Evolutionary conservation across 257 asterid genomes (phyloP).

Genomic region (Solanum pennellii): DNA sequence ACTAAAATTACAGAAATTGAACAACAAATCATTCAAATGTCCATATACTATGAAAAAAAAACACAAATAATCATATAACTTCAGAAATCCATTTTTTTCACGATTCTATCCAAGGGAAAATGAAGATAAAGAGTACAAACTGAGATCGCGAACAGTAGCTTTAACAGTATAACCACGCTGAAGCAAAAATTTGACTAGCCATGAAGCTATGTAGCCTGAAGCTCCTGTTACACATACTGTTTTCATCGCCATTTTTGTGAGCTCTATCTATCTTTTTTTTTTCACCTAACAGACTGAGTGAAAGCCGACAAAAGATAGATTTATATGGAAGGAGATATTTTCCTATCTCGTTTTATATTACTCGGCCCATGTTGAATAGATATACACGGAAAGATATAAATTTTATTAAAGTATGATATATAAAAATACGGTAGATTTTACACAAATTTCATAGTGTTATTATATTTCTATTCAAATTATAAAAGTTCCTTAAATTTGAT

Average conservation of each 20-base stretch:
- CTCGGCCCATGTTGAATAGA: too few species aligned
- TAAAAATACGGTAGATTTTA: too few species aligned
- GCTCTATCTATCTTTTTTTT: neutral
- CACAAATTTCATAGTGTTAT: too few species aligned
- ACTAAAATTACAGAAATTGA: neutral
- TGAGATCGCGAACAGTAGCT: slow-evolving; percentile 42
- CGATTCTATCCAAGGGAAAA: neutral
- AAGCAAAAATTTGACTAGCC: slow-evolving; percentile 52
- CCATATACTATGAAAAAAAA: neutral
- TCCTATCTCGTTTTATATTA: too few species aligned
- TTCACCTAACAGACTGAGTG: neutral
- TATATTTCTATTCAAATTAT: too few species aligned
- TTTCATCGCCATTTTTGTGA: slow-evolving; percentile 8
- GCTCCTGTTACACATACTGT: slow-evolving; percentile 59
- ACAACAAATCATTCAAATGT: neutral
- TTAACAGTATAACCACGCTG: slow-evolving; percentile 51
- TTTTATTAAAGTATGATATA: too few species aligned
- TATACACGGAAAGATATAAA: too few species aligned
- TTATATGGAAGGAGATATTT: too few species aligned
- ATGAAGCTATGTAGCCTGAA: slow-evolving; percentile 59
- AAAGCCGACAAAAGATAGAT: too few species aligned
- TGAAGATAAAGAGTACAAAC: slow-evolving; percentile 1
- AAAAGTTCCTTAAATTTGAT: too few species aligned
- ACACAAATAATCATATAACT: neutral
- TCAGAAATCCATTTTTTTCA: neutral